Evolutionary conservation across 495 filamentous ascomycete species (phyloP), one percentile per base, ranked within the genome.

Genomic region (Penicillium robsamsonii): DNA sequence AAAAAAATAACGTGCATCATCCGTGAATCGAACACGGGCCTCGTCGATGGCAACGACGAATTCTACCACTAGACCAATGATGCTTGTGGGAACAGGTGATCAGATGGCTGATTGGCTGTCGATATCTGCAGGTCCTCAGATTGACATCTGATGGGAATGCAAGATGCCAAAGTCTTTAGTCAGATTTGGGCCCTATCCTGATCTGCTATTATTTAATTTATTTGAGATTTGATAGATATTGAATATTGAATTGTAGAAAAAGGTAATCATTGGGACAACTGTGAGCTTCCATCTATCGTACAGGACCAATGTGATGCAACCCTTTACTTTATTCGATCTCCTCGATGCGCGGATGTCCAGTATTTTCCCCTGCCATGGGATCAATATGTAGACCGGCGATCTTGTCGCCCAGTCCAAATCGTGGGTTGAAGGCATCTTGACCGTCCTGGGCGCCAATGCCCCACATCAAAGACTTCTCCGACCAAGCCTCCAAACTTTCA

Each of bases 401-500:
- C 2, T 56, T 60, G 58, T 76, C 71, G 25, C 65, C 67, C 41
- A 78, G 57, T 48, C 66, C 67, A 37, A 73, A 50, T 22, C 55
- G 50, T 11, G 69, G 64, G 57, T 68, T 67, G 25, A 54, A 40
- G 6, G 43, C 27, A 24, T 37, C 50, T 13, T 49, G 62, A 42
- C 60, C 53, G 43, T 60, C 46, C 15, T 60, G 64, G n/a, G 48
- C 62, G 46, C 69, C 70, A 45, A 75, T 69, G 0, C 73, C 68
- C 68, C 75, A 77, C 52, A 81, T 62, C 50, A 83, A 48, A 17
- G 70, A 73, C 66, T 81, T 83, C 70, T 89, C 74, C 58, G 82
- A 75, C 87, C 86, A 90, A 20, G 81, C 83, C 67, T 88, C 83
- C 57, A 95, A 58, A 44, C 83, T 87, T 71, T 91, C 89, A 44